Conservation (phyloP, 176 grass and related monocot genomes). For the Oropetium thomaeum region DNA sequence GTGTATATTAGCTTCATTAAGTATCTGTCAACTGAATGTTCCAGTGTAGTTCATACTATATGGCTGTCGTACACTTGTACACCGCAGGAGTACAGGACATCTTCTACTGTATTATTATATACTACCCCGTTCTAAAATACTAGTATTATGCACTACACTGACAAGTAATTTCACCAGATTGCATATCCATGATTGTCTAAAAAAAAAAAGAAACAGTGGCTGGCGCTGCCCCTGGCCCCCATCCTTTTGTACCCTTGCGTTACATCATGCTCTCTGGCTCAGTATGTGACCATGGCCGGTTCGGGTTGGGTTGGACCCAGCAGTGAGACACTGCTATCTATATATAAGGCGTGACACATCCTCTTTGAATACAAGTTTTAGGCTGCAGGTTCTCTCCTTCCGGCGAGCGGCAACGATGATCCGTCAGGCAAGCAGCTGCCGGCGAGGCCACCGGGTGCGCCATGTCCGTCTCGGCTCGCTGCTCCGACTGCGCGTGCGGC, state of each 20-base stretch:
- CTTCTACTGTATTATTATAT: neutral
- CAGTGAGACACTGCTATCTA: conserved; percentile 22
- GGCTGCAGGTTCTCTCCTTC: neutral
- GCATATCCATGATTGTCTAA: too few species aligned
- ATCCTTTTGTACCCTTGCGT: conserved; percentile 13
- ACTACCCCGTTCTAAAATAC: too few species aligned
- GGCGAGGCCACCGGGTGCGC: conserved; percentile 31
- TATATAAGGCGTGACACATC: conserved; percentile 26
- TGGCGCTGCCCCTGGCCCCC: conserved; percentile 16
- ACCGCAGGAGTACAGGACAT: neutral
- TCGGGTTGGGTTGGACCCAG: neutral
- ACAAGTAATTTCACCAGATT: conserved; percentile 15
- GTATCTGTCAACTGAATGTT: conserved; percentile 21
- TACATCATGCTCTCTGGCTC: conserved; percentile 6
- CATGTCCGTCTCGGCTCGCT: conserved; percentile 40
- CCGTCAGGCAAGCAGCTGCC: conserved; percentile 26
- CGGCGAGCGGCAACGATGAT: conserved; percentile 13
- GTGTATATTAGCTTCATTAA: neutral
- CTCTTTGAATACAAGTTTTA: neutral
- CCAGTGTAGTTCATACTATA: neutral
- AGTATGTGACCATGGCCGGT: neutral
- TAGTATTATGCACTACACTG: too few species aligned
- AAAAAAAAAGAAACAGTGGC: too few species aligned
- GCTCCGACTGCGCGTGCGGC: conserved; percentile 47
- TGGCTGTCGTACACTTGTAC: neutral